Evolutionary conservation across 2,329 filamentous ascomycete genomes (phyloP).

Genomic region (Aspergillus terreus): DNA sequence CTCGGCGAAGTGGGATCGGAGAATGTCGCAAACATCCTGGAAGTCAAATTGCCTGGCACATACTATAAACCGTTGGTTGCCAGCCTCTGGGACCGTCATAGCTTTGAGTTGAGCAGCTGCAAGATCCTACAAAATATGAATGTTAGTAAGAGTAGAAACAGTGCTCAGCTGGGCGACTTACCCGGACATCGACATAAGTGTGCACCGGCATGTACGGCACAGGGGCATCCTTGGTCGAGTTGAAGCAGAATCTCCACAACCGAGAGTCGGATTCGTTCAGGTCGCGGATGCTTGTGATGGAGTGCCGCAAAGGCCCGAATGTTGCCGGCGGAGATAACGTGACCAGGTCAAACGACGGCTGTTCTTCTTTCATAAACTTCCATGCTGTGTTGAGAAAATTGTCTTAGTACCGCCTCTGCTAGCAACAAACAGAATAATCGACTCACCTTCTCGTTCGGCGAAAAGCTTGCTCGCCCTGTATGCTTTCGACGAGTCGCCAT

Average conservation of each 20-base stretch:
- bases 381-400: not conserved
- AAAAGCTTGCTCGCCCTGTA: not conserved
- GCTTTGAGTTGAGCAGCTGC: not conserved
- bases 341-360: not conserved
- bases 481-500: not conserved
- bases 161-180: not conserved
- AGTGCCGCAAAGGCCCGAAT: not conserved
- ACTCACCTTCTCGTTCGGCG: not conserved
- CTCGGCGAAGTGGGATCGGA: not conserved
- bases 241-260: not conserved
- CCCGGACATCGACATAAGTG: not conserved
- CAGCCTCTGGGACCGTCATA: not conserved
- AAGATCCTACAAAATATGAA: not conserved
- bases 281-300: conserved; percentile 1
- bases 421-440: not conserved
- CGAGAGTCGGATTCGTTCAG: conserved; percentile 3
- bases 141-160: not conserved
- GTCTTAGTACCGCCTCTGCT: not conserved
- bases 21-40: not conserved
- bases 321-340: not conserved
- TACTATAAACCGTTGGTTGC: not conserved
- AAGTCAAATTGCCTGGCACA: not conserved
- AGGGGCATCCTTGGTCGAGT: not conserved
- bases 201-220: not conserved
- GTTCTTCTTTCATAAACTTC: not conserved